Conservation (phyloP, 2,329 filamentous ascomycete species). For the Metarhizium brunneum region DNA sequence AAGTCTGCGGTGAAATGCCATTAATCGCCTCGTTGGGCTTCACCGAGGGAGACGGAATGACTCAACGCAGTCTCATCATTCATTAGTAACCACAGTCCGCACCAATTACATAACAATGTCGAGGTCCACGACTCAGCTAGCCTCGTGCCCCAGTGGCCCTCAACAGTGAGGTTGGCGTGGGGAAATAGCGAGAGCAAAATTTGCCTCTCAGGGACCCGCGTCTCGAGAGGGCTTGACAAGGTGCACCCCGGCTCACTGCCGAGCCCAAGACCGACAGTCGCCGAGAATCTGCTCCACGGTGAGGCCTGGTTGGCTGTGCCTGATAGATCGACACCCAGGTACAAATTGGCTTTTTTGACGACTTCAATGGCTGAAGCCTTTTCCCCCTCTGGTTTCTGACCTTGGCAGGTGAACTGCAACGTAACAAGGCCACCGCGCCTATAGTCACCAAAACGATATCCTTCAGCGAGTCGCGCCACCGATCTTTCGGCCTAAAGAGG, state of each 20-base stretch:
- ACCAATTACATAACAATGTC: not conserved
- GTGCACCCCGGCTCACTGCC: not conserved
- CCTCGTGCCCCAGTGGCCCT: not conserved
- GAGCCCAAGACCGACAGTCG: not conserved
- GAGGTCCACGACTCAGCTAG: not conserved
- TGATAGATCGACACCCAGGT: not conserved
- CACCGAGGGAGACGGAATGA: not conserved
- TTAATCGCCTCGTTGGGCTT: not conserved
- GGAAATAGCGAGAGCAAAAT: not conserved
- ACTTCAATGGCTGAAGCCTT: not conserved
- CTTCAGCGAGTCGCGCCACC: not conserved
- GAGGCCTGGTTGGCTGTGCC: not conserved
- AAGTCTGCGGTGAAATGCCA: not conserved
- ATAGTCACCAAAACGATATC: not conserved
- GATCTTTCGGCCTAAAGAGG: not conserved
- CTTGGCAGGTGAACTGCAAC: conserved; percentile 3
- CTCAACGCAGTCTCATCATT: not conserved
- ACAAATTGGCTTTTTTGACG: not conserved
- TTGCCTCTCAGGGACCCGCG: not conserved
- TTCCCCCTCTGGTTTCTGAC: not conserved
- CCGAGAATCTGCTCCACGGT: not conserved
- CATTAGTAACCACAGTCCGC: not conserved
- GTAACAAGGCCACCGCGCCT: not conserved
- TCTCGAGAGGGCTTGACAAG: not conserved
- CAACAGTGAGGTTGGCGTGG: not conserved